Base-by-base conservation (phyloP, 2,329 filamentous ascomycete genomes). In the Aspergillus phoenicis region DNA sequence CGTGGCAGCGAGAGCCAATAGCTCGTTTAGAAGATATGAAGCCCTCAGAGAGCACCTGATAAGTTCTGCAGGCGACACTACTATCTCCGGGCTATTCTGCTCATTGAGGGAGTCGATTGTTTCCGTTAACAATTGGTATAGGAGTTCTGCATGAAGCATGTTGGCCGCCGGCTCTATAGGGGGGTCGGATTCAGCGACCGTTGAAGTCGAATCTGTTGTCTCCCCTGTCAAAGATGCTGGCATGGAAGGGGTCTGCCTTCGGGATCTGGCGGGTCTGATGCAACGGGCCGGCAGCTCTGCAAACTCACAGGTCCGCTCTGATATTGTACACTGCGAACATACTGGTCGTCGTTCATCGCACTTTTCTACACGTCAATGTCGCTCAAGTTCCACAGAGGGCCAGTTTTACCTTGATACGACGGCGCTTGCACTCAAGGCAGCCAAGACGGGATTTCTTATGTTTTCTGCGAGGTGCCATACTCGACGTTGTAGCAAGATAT, bases 1-100 rank as follows among this genome's bases (percentile, higher is more conserved):
- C 3, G 80, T 70, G 5, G 82, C 80, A 4, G 79, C 72, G 47
- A 81, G 64, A 38, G 80, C 82, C 8, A 84, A 74, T 4, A 82
- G 57, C 63, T 82, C 74, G 58, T 83, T 79, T 63, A 84, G 77
- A 5, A 82, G 75, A 58, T 79, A 83, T 1, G 79, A 81, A 3
- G 54, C 66, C 30, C 28, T 11, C 4, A 65, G 11, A 1, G 53
- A 45, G 33, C 51, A 39, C 4, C 30, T 53, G 8, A 62, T 11
- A 5, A 22, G 56, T 45, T 2, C 38, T 11, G 10, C 53, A 52
- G 8, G 54, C 47, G 6, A 52, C 11, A 2, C 10, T 4, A 24
- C 4, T 17, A 33, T 30, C 49, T 17, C 10, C 8, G 26, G 28
- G 28, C 10, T 30, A 30, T 11, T 30, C 4, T 11, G 3, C 10